phyloP scores from a whole-genome alignment of 177 flowering plant genomes.

The Vitis hybrid region DNA sequence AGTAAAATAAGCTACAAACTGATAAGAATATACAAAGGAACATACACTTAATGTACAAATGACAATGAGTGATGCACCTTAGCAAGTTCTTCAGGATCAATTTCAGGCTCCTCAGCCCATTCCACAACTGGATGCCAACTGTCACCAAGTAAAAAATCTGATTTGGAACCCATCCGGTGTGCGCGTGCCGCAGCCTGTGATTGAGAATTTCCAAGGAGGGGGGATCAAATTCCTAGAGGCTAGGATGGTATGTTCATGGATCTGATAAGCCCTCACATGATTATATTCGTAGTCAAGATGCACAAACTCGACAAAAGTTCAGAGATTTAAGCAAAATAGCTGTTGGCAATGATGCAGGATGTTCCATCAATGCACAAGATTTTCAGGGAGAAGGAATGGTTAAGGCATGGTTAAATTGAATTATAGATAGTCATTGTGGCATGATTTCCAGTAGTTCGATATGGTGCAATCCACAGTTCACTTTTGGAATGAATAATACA shows the following conservation, averaged over 20 bases:
- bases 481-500: too few relatives aligned
- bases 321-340: not conserved
- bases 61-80: conserved; percentile 24
- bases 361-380: conserved; percentile 7
- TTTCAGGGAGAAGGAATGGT: not conserved
- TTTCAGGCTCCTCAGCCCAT: conserved; percentile 42
- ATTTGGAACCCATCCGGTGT: conserved; percentile 26
- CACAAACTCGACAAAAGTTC: not conserved
- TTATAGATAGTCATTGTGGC: too few relatives aligned
- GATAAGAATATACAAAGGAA: not conserved
- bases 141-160: conserved; percentile 37
- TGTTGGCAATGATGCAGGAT: conserved; percentile 12
- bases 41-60: not conserved
- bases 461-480: too few relatives aligned
- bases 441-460: too few relatives aligned
- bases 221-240: conserved; percentile 23
- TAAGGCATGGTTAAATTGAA: too few relatives aligned
- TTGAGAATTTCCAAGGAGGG: conserved; percentile 31
- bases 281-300: conserved; percentile 6
- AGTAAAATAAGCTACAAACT: not conserved
- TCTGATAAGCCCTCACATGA: conserved; percentile 12
- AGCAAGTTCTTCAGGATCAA: conserved; percentile 37
- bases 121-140: conserved; percentile 42
- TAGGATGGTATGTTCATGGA: conserved; percentile 16
- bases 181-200: conserved; percentile 56